Conservation (phyloP, 495 filamentous ascomycete genomes). For the Durotheca rogersii region DNA sequence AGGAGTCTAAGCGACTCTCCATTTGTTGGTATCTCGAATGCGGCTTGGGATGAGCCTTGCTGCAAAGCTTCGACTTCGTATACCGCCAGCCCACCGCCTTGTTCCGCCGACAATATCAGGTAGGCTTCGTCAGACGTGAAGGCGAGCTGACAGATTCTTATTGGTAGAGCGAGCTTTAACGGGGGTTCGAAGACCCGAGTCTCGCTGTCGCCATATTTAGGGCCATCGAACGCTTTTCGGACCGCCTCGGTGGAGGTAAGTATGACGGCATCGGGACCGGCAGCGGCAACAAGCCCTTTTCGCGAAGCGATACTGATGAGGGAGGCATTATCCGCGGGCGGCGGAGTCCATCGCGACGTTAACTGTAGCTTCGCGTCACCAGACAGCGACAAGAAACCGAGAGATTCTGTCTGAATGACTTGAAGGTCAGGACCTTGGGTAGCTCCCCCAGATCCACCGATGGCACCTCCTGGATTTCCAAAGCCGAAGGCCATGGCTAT, state of each 20-base stretch:
- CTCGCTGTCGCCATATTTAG: conserved; percentile 59
- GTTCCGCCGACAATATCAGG: conserved; percentile 79
- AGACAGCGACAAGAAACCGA: conserved; percentile 78
- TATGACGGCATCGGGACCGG: conserved; percentile 74
- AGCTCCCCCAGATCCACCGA: conserved; percentile 33
- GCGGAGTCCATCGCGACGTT: conserved; percentile 73
- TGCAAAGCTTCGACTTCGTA: conserved; percentile 70
- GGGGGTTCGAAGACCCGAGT: conserved; percentile 73
- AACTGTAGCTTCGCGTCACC: conserved; percentile 82
- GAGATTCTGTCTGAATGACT: conserved; percentile 65
- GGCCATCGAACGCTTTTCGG: conserved; percentile 68
- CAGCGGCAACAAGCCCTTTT: conserved; percentile 83
- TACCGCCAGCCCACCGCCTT: conserved; percentile 77
- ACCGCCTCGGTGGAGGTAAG: conserved; percentile 76
- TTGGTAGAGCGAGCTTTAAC: conserved; percentile 66
- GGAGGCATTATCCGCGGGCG: conserved; percentile 80
- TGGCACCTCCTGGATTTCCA: conserved; percentile 33
- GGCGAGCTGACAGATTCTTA: conserved; percentile 80
- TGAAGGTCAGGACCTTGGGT: conserved; percentile 58
- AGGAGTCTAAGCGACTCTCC: conserved; percentile 71
- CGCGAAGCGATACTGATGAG: conserved; percentile 80
- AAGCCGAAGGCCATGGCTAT: conserved; percentile 69
- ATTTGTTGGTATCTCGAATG: conserved; percentile 75
- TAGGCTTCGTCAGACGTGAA: conserved; percentile 85
- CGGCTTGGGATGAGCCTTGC: conserved; percentile 61